These are phyloP conservation scores for Trichoderma harzianum DNA, from an alignment of 2,329 filamentous ascomycete species.

Conservation along the genomic window DNA sequence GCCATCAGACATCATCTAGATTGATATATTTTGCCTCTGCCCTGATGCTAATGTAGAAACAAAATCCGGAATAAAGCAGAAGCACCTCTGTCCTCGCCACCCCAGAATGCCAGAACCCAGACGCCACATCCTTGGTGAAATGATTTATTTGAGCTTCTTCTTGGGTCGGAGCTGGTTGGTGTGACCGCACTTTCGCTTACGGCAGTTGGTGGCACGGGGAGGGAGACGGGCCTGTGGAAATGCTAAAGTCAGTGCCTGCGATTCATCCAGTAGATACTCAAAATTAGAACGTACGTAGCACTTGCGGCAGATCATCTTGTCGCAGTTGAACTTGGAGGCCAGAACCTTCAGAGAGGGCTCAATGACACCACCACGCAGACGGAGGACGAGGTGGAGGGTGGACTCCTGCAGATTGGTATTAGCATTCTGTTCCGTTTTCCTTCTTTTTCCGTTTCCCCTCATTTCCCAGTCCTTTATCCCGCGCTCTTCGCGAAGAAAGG, in stretches of 20 bases:
- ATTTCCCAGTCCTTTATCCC: not conserved
- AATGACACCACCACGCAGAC: slow-evolving; percentile 98
- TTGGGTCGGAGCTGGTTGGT: slow-evolving; percentile 99
- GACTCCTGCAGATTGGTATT: slow-evolving; percentile 66
- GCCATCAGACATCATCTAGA: slow-evolving; percentile 35
- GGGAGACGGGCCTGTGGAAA: slow-evolving; percentile 71
- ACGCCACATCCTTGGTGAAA: slow-evolving; percentile 43
- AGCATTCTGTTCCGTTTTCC: slow-evolving; percentile 24
- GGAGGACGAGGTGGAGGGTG: slow-evolving; percentile 96
- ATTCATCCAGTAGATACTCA: not conserved
- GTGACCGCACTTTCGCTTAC: slow-evolving; percentile 99
- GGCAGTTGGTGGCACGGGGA: slow-evolving; percentile 99
- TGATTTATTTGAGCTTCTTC: slow-evolving; percentile 93
- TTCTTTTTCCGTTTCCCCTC: not conserved
- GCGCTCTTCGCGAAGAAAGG: not conserved
- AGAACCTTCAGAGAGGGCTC: slow-evolving; percentile 98
- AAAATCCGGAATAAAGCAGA: slow-evolving; percentile 37
- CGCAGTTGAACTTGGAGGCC: slow-evolving; percentile 99
- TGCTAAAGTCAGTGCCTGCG: not conserved
- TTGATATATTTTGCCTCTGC: slow-evolving; percentile 37
- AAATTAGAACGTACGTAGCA: slow-evolving; percentile 76
- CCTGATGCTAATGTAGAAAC: slow-evolving; percentile 42
- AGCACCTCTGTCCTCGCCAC: slow-evolving; percentile 36
- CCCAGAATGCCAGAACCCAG: slow-evolving; percentile 42
- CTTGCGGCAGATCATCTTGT: slow-evolving; percentile 99